Percentiles rank a stretch among this genome's conserved stretches.
Evolutionary conservation across 805 yeast species (phyloP).

Genomic region (Metschnikowia gruessii): DNA sequence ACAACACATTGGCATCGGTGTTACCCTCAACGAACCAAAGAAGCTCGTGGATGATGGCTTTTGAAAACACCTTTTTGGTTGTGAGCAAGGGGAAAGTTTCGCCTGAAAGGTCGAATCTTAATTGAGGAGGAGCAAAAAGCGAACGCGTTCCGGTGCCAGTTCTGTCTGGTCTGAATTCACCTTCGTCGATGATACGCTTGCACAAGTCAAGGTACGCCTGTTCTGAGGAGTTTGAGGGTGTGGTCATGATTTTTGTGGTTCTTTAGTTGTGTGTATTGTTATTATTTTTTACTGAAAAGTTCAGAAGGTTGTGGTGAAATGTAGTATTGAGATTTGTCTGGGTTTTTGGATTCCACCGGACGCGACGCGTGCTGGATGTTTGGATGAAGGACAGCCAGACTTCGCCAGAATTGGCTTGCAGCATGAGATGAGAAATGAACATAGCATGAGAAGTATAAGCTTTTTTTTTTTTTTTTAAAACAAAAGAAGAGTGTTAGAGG

Average conservation of each 20-base stretch:
- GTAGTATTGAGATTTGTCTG: too few relatives aligned
- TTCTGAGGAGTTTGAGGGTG: conserved; percentile 53
- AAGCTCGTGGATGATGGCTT: conserved; percentile 84
- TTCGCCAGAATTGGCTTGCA: too few relatives aligned
- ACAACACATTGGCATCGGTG: conserved; percentile 78
- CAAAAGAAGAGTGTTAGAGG: too few relatives aligned
- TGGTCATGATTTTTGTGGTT: neutral
- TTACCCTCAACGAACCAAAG: conserved; percentile 91
- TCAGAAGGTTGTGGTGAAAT: too few relatives aligned
- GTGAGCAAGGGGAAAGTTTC: conserved; percentile 85
- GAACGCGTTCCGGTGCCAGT: conserved; percentile 96
- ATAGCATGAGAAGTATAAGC: too few relatives aligned
- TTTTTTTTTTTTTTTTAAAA: too few relatives aligned
- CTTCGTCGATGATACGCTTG: conserved; percentile 68
- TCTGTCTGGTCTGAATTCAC: conserved; percentile 91
- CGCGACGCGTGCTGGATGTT: too few relatives aligned
- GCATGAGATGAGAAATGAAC: too few relatives aligned
- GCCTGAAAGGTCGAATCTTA: conserved; percentile 72
- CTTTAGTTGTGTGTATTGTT: neutral
- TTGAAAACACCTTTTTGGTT: conserved; percentile 86
- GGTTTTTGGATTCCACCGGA: too few relatives aligned
- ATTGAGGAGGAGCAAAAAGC: conserved; percentile 93
- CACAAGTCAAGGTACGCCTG: conserved; percentile 86
- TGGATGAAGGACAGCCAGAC: too few relatives aligned
- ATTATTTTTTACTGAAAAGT: too few relatives aligned